phyloP scores from a whole-genome alignment of 805 yeast species.

The Metschnikowia borealis region DNA sequence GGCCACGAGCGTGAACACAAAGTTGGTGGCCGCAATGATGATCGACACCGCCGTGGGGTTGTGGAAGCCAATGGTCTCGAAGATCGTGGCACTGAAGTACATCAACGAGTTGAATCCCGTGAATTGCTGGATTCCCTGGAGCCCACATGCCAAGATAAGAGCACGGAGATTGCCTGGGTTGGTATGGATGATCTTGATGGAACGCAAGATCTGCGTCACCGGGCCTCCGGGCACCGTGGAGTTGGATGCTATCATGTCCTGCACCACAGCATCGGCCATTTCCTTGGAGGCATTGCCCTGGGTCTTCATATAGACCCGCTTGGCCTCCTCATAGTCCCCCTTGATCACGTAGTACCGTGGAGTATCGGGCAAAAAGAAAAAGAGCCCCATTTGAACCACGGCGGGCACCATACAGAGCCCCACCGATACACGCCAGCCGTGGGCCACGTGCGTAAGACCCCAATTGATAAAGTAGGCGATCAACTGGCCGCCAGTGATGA shows the following conservation, averaged over 20 bases:
- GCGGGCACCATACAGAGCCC: conserved; percentile 91
- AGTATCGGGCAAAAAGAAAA: conserved; percentile 89
- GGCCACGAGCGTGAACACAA: conserved; percentile 81
- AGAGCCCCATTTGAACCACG: conserved; percentile 66
- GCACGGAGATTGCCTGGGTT: conserved; percentile 85
- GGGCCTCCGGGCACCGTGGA: conserved; percentile 43
- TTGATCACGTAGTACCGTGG: conserved; percentile 84
- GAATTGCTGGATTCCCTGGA: conserved; percentile 95
- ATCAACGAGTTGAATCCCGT: conserved; percentile 94
- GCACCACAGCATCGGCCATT: conserved; percentile 61
- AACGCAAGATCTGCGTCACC: conserved; percentile 51
- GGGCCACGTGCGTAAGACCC: conserved; percentile 64
- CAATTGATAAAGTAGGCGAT: conserved; percentile 93
- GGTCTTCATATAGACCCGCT: conserved; percentile 56
- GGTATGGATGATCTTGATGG: conserved; percentile 58
- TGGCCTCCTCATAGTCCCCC: conserved; percentile 63
- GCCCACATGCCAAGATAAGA: conserved; percentile 81
- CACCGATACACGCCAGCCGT: conserved; percentile 93
- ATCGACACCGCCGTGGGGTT: conserved; percentile 93
- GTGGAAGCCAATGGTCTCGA: conserved; percentile 83
- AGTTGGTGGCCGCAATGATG: conserved; percentile 91
- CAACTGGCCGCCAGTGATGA: conserved; percentile 93
- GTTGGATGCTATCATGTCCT: conserved; percentile 53
- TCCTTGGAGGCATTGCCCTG: conserved; percentile 62
- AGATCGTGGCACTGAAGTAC: conserved; percentile 93